Percentiles rank a stretch among this genome's conserved stretches.
These are phyloP conservation scores for Thalia dealbata DNA, from an alignment of 176 grass and related monocot species.

Conservation along the genomic window DNA sequence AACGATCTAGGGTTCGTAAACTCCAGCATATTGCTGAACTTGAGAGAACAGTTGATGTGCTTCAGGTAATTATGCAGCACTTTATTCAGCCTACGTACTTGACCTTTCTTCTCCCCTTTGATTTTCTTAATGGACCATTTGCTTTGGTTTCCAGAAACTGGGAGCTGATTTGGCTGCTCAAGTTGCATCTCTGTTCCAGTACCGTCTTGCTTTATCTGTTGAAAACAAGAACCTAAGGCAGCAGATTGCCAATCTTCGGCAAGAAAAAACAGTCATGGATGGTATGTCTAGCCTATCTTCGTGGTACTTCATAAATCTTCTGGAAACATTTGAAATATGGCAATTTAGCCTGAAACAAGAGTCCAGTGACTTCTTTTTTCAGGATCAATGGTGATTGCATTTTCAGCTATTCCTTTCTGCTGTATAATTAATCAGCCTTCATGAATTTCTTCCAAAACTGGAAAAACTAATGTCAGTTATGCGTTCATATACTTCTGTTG, in stretches of 20 bases:
- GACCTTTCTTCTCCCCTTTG: background rate
- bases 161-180: conserved; percentile 69
- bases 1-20: conserved; percentile 94
- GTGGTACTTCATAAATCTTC: background rate
- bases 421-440: too few species aligned
- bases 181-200: conserved; percentile 79
- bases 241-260: conserved; percentile 60
- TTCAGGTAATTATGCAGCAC: conserved; percentile 42
- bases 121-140: conserved; percentile 14
- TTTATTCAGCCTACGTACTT: background rate
- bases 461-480: background rate
- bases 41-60: conserved; percentile 69
- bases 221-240: conserved; percentile 77
- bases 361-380: background rate
- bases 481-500: too few species aligned
- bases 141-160: conserved; percentile 37
- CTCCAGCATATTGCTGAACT: conserved; percentile 99
- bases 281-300: conserved; percentile 33
- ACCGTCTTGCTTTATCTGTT: conserved; percentile 56
- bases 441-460: background rate
- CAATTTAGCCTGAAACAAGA: background rate
- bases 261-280: conserved; percentile 67
- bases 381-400: background rate
- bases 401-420: background rate
- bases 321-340: background rate